Base-by-base conservation (phyloP, 2,329 filamentous ascomycete species). In the Trichoderma guizhouense region DNA sequence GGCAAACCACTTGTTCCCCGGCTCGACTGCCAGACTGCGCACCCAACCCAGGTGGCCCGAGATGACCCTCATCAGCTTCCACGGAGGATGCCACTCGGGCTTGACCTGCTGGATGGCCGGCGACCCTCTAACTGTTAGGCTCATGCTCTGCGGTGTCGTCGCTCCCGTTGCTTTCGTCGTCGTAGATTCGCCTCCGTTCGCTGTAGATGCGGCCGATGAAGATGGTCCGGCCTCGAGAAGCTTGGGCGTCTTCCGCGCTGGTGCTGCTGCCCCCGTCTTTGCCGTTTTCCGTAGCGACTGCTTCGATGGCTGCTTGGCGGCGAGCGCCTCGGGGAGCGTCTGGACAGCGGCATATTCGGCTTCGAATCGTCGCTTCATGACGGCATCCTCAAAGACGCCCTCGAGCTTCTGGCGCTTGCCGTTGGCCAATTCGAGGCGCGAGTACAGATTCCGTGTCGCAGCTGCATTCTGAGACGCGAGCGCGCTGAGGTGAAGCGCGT, bases 11-110 rank as follows among this genome's bases (percentile, higher is more conserved):
- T 97, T 90, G 82, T 99, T 99, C 78, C 93, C 93, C 1, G 97
- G 97, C 82, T 99, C 97, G 63, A 98, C 93, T 1, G 95, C 93
- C 77, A 98, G 84, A 76, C 89, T 89, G 73, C 95, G 88, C 74
- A 99, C 96, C 96, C 96, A 99, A 30, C 96, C 96, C 76, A 99
- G 83, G 80, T 98, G 96, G 18, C 97, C 96, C 0, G 94, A 97
- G 75, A 99, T 97, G 73, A 99, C 97, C 73, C 96, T 90, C 92
- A 97, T 97, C 73, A 98, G 86, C 87, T 98, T 98, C 96, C 97
- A 99, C 14, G 97, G 97, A 73, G 95, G 90, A 81, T 99, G 96
- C 96, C 96, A 99, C 72, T 98, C 92, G 1, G 97, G 97, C 80
- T 91, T 94, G 71, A 90, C 86, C 75, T 81, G 81, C 72, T 82